Evolutionary conservation across 306 rosid genomes (phyloP), one percentile per base, ranked within the genome.

Genomic region (Inga oerstediana): DNA sequence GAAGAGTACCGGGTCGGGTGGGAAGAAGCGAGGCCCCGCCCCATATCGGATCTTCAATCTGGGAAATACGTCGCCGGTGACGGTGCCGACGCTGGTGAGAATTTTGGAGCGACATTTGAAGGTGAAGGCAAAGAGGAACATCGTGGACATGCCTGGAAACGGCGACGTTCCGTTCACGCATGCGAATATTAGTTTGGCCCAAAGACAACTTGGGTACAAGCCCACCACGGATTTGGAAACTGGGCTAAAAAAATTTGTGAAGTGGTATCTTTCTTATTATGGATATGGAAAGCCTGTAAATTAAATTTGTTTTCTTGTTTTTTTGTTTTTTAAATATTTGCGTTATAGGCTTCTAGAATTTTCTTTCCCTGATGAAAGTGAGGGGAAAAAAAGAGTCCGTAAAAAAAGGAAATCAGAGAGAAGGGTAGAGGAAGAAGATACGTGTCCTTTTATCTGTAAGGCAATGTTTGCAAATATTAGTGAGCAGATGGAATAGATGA

Each of bases 91-190:
- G 7, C 84, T 95, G 0, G 98, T 95, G 51, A 85, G 86, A 30
- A 95, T 95, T 3, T 46, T 95, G 41, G 98, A 95, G 83, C 54
- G 87, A 14, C 93, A 91, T 65, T 87, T 95, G 98, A 93, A 93
- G 86, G 87, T 64, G 73, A 91, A 92, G 83, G 98, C 98, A 4
- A 95, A 90, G 95, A 89, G 89, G 89, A 90, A 88, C 20, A 6
- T 91, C 0, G 90, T 95, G 80, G 98, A 95, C 1, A 95, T 95
- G 98, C 98, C 97, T 0, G 98, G 97, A 84, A 95, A 95, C 91
- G 97, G 98, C 15, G 98, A 95, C 87, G 98, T 95, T 76, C 98
- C 98, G 16, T 95, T 85, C 58, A 95, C 98, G 0, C 98, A 93
- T 49, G 98, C 98, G 10, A 95, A 95, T 45, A 89, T 90, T 0